Conservation (phyloP, 139 green algal genomes). For the Tetraselmis striata region DNA sequence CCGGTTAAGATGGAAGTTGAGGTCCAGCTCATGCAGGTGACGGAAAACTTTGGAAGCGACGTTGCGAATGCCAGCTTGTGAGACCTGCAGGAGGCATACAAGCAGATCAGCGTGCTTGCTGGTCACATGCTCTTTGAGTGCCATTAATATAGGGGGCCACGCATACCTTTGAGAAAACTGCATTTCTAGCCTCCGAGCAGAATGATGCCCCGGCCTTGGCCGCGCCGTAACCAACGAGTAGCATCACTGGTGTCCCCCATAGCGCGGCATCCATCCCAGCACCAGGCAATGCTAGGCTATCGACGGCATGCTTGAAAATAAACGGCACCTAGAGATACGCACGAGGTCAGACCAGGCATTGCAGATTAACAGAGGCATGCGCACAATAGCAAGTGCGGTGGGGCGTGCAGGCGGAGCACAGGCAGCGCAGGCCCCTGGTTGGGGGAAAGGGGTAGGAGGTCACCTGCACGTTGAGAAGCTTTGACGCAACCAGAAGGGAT, state of each 20-base stretch:
- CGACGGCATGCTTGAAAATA: constrained; percentile 89
- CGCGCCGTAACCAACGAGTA: constrained; percentile 76
- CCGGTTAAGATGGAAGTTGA: constrained; percentile 77
- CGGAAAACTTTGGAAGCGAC: constrained; percentile 71
- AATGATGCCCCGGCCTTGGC: constrained; percentile 51
- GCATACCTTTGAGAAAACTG: constrained; percentile 82
- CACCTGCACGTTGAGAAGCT: constrained; percentile 71
- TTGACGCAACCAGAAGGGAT: constrained; percentile 56
- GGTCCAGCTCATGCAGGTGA: constrained; percentile 84
- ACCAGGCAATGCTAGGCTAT: constrained; percentile 52
- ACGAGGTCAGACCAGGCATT: neutral
- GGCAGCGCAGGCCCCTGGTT: neutral
- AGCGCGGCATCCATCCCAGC: constrained; percentile 26
- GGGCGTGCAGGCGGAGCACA: neutral
- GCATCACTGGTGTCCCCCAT: constrained; percentile 47
- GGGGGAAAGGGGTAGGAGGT: neutral
- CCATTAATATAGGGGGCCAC: too few species aligned
- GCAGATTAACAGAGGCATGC: neutral
- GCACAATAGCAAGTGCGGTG: neutral
- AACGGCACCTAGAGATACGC: constrained; percentile 81
- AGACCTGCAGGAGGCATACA: constrained; percentile 30
- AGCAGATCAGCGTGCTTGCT: too few species aligned
- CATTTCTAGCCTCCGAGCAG: constrained; percentile 78
- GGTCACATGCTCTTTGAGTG: too few species aligned
- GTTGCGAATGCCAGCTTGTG: constrained; percentile 64